Base-by-base conservation (phyloP, 352 stramenopile species). In the Pythium pyrilobum region DNA sequence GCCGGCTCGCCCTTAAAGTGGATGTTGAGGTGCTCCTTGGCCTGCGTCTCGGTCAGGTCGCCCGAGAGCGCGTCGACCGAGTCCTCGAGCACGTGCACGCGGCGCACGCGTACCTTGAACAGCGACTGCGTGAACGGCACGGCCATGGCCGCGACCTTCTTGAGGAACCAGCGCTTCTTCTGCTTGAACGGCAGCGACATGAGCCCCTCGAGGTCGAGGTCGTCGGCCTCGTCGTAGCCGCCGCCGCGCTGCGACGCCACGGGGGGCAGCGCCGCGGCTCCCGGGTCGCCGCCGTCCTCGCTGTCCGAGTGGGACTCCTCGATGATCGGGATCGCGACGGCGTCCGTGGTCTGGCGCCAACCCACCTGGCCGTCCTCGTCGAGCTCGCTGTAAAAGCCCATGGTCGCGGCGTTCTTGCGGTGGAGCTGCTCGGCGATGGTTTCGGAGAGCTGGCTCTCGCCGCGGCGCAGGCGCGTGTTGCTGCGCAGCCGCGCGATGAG, bases 11-110 rank as follows among this genome's bases (percentile, higher is more conserved):
- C 75, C 3, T 70, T 65, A 38, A 89, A 89, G 2, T 65, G 69
- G 27, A 95, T 90, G 34, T 89, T 89, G 8, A 93, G 41, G 36
- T 92, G 79, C 33, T 92, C 70, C 23, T 54, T 57, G 27, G 66
- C 52, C 45, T 72, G 76, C 44, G 40, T 56, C n/a, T 23, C 15
- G 49, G 34, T 38, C 64, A 62, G 36, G 42, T 60, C 13, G 65
- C 21, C 71, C n/a, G 66, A 68, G 24, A 91, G 62, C 16, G 77
- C 66, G 4, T 55, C 47, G 24, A 95, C 46, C 8, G 84, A 90
- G 52, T 91, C 84, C 24, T 88, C 62, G 28, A 95, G 59, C 7
- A 92, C 70, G 20, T 75, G 52, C 13, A 41, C 42, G 15, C 84
- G 76, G 3, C 74, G 72, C 41, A 92, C 67, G 10, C 69, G 65